phyloP scores from a whole-genome alignment of 106 monocot species.

The Dioscorea dumetorum region DNA sequence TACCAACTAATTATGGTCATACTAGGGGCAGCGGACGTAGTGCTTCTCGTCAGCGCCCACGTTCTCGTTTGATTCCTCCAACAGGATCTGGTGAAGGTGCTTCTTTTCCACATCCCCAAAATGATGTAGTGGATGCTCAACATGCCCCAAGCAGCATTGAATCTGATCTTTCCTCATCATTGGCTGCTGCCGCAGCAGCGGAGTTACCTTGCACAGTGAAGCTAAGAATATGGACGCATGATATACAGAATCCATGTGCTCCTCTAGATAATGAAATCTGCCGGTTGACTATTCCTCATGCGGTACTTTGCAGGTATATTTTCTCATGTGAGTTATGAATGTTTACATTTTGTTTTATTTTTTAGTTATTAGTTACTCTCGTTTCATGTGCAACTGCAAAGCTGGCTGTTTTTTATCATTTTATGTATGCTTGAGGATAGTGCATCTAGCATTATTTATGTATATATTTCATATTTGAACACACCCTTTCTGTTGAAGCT shows the following conservation, averaged over 20 bases:
- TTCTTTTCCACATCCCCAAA: conserved; percentile 10
- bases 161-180: conserved; percentile 25
- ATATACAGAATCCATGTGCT: conserved; percentile 7
- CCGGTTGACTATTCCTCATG: conserved; percentile 58
- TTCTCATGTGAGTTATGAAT: background rate
- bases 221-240: conserved; percentile 59
- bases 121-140: conserved; percentile 24
- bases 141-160: conserved; percentile 13
- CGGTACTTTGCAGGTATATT: conserved; percentile 57
- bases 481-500: no score
- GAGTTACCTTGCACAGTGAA: conserved; percentile 56
- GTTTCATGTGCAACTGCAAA: no score
- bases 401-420: no score
- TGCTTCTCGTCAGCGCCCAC: conserved; percentile 9
- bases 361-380: no score
- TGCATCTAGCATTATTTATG: no score
- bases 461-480: no score
- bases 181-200: conserved; percentile 28
- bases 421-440: no score
- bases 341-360: no score
- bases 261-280: conserved; percentile 26
- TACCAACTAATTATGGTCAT: background rate
- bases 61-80: conserved; percentile 15
- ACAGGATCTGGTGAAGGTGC: conserved; percentile 18
- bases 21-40: background rate